Percentiles rank a stretch among this genome's conserved stretches.
phyloP scores from a whole-genome alignment of 139 green algal genomes.

The Microglena sp. region DNA sequence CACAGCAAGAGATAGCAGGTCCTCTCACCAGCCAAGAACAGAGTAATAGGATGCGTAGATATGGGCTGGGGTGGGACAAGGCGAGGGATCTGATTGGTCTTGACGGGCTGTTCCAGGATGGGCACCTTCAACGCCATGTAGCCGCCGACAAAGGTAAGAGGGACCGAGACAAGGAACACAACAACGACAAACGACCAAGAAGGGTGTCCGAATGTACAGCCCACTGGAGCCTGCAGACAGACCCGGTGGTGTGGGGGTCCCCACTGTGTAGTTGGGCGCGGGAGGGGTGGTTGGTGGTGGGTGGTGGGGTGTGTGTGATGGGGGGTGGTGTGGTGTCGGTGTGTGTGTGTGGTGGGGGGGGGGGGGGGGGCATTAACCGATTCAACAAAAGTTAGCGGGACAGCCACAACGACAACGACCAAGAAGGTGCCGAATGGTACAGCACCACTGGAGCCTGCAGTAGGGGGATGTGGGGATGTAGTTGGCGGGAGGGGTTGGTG shows the following conservation, averaged over 20 bases:
- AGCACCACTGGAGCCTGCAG: slow-evolving; percentile 45
- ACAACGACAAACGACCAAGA: slow-evolving; percentile 26
- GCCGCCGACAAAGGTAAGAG: slow-evolving; percentile 54
- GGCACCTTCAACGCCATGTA: slow-evolving; percentile 38
- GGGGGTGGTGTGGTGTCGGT: no score
- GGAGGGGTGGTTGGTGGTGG: no score
- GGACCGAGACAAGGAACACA: slow-evolving; percentile 82
- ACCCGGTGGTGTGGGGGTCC: no score
- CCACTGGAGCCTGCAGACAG: no score
- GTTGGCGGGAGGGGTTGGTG: no score
- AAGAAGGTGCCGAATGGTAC: slow-evolving; percentile 85
- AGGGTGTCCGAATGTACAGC: no score
- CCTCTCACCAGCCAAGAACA: slow-evolving; percentile 52
- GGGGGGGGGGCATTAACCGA: neutral
- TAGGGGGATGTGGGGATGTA: no score
- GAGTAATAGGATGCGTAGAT: slow-evolving; percentile 61
- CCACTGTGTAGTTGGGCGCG: no score
- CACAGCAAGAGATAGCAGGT: neutral
- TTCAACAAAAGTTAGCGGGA: slow-evolving; percentile 54
- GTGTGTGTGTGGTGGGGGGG: no score
- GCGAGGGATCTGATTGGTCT: slow-evolving; percentile 92
- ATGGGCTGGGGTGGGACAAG: slow-evolving; percentile 70
- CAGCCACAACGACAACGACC: slow-evolving; percentile 67
- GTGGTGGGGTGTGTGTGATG: no score
- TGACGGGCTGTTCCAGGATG: slow-evolving; percentile 57